These are phyloP conservation scores for Amanita rimosa DNA, from an alignment of 768 basidiomycete genomes.

Conservation along the genomic window DNA sequence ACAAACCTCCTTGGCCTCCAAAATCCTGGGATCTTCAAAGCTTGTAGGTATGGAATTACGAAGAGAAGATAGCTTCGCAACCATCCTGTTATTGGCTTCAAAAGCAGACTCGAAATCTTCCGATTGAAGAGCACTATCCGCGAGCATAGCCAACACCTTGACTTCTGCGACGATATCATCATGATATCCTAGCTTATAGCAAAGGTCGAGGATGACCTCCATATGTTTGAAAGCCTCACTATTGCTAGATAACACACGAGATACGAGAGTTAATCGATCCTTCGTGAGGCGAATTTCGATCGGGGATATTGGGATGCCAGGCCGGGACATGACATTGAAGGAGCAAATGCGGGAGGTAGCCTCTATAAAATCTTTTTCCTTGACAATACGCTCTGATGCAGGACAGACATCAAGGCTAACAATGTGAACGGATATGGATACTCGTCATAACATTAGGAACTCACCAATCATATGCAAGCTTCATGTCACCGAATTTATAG, in stretches of 20 bases:
- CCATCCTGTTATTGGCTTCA: conserved; percentile 63
- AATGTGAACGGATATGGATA: not conserved
- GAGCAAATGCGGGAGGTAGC: conserved; percentile 94
- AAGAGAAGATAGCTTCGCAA: conserved; percentile 45
- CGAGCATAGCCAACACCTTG: conserved; percentile 82
- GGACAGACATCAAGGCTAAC: conserved; percentile 67
- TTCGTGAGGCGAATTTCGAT: conserved; percentile 90
- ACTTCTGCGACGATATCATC: conserved; percentile 67
- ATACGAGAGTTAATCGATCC: conserved; percentile 80
- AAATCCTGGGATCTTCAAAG: conserved; percentile 27
- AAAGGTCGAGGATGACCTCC: conserved; percentile 84
- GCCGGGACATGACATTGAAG: conserved; percentile 70
- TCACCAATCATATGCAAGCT: conserved; percentile 92
- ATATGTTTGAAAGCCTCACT: conserved; percentile 85
- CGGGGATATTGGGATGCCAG: conserved; percentile 73
- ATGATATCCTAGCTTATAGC: conserved; percentile 77
- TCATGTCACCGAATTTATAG: conserved; percentile 91
- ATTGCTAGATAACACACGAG: conserved; percentile 76
- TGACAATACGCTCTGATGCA: conserved; percentile 44
- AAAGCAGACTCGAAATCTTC: conserved; percentile 73
- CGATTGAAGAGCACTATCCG: conserved; percentile 72
- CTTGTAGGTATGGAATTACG: conserved; percentile 19
- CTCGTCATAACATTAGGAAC: conserved; percentile 7
- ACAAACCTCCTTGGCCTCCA: conserved; percentile 68
- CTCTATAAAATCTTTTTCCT: conserved; percentile 90